Base-by-base conservation (phyloP, 352 stramenopile species). In the Globisporangium irregulare region DNA sequence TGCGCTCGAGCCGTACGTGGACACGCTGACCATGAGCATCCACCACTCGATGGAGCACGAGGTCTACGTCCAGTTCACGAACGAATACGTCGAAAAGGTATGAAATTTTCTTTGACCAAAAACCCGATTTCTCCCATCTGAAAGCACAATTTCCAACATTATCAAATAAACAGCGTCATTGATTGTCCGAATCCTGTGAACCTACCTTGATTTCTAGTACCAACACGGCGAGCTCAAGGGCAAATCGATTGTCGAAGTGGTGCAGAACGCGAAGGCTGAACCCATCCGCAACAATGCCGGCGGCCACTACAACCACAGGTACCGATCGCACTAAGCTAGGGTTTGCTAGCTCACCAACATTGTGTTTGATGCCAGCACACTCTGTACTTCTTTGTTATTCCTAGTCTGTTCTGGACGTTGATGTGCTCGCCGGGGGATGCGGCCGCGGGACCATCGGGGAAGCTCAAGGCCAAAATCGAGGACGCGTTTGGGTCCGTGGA, bases 21-120 rank as follows among this genome's bases (percentile, higher is more conserved):
- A 79, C 66, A 79, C 81, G 59, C 61, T 81, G n/a, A 88, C 80
- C 24, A 74, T 88, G 73, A 78, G 67, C 46, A 88, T 87, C 60
- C 80, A 88, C 69, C 80, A 88, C 67, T 73, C 73, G 54, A 74
- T 79, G 10, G 79, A 88, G 57, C 80, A 89, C 69, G 64, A 79
- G 29, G 68, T 77, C n/a, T 79, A 79, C 68, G 68, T 79, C 43
- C 62, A 79, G 53, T 75, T 64, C 48, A 74, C 73, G 57, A 75
- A 87, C 62, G 74, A 72, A 46, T 77, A 70, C 58, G 66, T 81
- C 67, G 71, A 72, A 50, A 73, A 73, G 54, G 69, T 92, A 90
- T 63, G 62, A 12, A 53, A 83, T 0, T 29, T n/a, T 43, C 29
- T n/a, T 2, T n/a, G 54, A 25, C 54, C 38, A 46, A 46, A 46